These are phyloP conservation scores for Entomophthora muscae DNA, from an alignment of 371 early-diverging fungal genomes.

Conservation along the genomic window DNA sequence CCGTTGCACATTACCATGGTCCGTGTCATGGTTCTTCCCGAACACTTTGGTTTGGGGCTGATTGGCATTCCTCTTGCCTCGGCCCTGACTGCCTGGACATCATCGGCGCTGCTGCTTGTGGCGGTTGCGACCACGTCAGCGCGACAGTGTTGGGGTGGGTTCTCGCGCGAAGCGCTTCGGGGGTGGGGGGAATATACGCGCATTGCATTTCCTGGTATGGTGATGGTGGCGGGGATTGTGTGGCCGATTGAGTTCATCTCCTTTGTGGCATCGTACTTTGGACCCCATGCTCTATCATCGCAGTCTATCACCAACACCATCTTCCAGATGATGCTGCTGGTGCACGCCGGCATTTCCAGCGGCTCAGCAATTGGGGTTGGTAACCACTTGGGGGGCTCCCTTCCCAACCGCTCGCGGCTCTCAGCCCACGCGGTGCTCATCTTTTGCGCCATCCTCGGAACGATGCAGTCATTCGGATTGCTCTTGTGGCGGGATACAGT, in stretches of 20 bases:
- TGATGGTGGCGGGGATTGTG: background rate
- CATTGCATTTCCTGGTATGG: background rate
- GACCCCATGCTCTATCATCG: background rate
- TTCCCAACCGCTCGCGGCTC: background rate
- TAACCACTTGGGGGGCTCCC: background rate
- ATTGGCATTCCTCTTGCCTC: background rate
- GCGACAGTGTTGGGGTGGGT: background rate
- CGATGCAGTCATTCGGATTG: background rate
- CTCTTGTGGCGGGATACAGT: background rate
- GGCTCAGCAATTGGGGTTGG: background rate
- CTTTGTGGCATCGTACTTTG: background rate
- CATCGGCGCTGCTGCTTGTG: background rate
- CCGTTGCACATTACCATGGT: background rate
- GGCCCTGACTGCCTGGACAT: background rate
- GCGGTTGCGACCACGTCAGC: background rate
- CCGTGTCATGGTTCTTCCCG: background rate
- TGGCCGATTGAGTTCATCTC: constrained; percentile 1
- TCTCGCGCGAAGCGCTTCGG: background rate
- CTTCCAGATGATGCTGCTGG: background rate
- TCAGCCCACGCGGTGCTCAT: too few relatives aligned
- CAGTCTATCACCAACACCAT: background rate
- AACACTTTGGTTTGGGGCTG: background rate
- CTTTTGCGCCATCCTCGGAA: background rate
- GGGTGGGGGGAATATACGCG: background rate
- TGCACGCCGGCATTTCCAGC: background rate